Conservation (phyloP, 2,329 filamentous ascomycete species). For the Anisogramma anomala region DNA sequence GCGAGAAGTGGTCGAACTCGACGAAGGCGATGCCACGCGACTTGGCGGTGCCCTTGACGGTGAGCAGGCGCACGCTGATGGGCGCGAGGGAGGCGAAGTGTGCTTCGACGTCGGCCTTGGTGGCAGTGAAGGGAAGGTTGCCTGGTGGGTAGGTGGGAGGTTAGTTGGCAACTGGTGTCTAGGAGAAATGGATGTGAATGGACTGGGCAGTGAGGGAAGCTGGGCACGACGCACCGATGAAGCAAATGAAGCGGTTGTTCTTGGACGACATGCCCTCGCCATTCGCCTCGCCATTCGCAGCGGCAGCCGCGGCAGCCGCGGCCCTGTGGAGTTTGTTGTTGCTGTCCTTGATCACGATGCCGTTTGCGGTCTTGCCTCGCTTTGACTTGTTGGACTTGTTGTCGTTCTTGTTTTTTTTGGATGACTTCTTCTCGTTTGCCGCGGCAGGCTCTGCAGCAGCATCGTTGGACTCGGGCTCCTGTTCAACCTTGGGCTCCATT, state of each 20-base stretch:
- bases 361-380: conserved; percentile 25
- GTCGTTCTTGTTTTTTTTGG: too few relatives aligned
- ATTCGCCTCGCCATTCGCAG: conserved; percentile 3
- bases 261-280: conserved; percentile 7
- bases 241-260: conserved; percentile 52
- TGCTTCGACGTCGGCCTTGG: conserved; percentile 50
- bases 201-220: conserved; percentile 15
- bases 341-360: conserved; percentile 9
- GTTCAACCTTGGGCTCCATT: conserved; percentile 16
- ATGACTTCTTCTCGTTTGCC: too few relatives aligned
- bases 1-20: conserved; percentile 75
- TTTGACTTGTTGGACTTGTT: conserved; percentile 24
- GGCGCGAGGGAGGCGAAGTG: conserved; percentile 74
- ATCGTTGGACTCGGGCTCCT: conserved; percentile 1
- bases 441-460: neutral
- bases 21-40: conserved; percentile 61
- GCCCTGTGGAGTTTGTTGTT: conserved; percentile 15
- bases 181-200: neutral
- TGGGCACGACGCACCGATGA: conserved; percentile 46
- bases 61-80: conserved; percentile 59
- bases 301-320: conserved; percentile 12
- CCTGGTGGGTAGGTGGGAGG: conserved; percentile 36
- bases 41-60: conserved; percentile 37
- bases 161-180: conserved; percentile 18
- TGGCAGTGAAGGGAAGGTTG: conserved; percentile 82